These are phyloP conservation scores for Fusarium sp. DNA, from an alignment of 2,329 filamentous ascomycete genomes.

Conservation along the genomic window DNA sequence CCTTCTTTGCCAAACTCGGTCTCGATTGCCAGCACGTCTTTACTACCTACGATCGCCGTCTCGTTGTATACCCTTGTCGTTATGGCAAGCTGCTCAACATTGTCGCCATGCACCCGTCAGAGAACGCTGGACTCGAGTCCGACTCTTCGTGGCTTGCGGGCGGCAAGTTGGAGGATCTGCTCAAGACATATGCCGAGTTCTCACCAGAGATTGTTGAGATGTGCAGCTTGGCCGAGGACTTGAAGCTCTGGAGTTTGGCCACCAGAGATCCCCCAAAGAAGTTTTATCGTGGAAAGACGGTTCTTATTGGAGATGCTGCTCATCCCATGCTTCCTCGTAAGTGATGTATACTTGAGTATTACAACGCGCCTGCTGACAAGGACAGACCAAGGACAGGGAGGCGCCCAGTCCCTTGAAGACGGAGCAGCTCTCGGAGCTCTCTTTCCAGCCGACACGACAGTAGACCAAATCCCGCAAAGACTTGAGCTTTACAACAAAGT, in stretches of 20 bases:
- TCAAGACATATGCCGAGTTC: neutral
- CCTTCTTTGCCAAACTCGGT: neutral
- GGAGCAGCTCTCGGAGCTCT: slow-evolving; percentile 10
- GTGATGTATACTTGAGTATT: neutral
- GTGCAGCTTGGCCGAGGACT: slow-evolving; percentile 3
- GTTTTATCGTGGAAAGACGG: slow-evolving; percentile 7
- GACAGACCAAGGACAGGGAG: slow-evolving; percentile 22
- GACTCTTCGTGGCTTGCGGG: slow-evolving; percentile 7
- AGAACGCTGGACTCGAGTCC: neutral
- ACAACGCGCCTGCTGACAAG: neutral
- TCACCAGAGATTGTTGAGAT: neutral
- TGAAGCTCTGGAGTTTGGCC: slow-evolving; percentile 14
- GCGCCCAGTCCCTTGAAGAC: slow-evolving; percentile 18
- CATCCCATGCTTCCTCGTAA: slow-evolving; percentile 25
- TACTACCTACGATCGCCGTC: neutral
- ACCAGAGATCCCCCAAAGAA: slow-evolving; percentile 1
- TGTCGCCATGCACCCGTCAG: neutral
- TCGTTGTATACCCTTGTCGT: slow-evolving; percentile 1
- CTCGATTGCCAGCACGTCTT: slow-evolving; percentile 11
- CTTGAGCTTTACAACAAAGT: slow-evolving; percentile 10
- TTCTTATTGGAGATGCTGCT: slow-evolving; percentile 16
- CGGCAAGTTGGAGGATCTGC: neutral
- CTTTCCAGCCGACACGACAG: neutral
- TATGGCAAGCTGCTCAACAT: neutral
- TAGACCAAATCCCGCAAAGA: neutral